Percentiles rank a stretch among this genome's conserved stretches.
Conservation (phyloP, 805 yeast genomes). For the Torulaspora gathmanii region DNA sequence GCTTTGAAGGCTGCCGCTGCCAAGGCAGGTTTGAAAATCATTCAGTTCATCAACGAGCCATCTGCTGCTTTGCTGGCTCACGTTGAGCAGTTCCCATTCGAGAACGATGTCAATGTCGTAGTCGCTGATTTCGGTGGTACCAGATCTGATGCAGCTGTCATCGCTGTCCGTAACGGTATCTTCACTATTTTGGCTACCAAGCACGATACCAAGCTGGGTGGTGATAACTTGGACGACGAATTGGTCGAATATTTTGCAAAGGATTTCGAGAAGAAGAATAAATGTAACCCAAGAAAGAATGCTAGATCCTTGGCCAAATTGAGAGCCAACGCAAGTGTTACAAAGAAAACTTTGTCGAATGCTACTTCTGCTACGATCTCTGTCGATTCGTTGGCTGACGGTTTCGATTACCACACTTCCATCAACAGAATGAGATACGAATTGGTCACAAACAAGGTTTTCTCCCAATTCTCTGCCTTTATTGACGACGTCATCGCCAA, state of each 20-base stretch:
- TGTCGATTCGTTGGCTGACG: constrained; percentile 90
- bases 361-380: constrained; percentile 86
- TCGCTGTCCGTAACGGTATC: constrained; percentile 91
- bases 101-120: constrained; percentile 41
- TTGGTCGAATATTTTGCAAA: constrained; percentile 80
- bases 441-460: constrained; percentile 72
- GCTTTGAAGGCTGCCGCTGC: constrained; percentile 58
- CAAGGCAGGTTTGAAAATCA: constrained; percentile 70
- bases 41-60: constrained; percentile 90
- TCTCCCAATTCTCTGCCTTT: constrained; percentile 70
- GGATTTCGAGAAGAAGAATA: constrained; percentile 87
- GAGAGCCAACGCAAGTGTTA: constrained; percentile 70
- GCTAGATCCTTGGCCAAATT: constrained; percentile 87
- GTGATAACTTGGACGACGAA: constrained; percentile 75
- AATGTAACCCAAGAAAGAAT: constrained; percentile 72
- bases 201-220: constrained; percentile 81
- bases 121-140: constrained; percentile 97
- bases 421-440: constrained; percentile 94
- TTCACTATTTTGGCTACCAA: constrained; percentile 82
- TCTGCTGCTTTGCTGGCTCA: constrained; percentile 87
- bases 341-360: constrained; percentile 88
- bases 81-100: constrained; percentile 43
- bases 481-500: constrained; percentile 69
- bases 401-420: constrained; percentile 86
- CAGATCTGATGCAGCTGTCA: constrained; percentile 91